A percentile compares a stretch with the other conserved stretches of the same genome.
Conservation (phyloP, 2,329 filamentous ascomycete genomes). For the Penicillium concentricum region DNA sequence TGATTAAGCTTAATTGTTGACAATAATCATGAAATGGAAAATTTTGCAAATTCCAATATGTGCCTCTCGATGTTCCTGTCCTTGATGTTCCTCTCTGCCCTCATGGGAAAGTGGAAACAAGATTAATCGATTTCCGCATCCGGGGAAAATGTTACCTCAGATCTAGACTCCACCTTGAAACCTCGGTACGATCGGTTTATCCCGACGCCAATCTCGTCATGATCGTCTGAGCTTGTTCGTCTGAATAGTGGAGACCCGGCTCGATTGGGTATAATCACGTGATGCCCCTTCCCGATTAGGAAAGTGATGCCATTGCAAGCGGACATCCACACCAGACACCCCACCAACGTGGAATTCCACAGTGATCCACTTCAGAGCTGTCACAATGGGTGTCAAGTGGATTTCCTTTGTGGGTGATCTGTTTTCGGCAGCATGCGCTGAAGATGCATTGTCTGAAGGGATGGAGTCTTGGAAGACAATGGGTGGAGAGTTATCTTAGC, state of each 20-base stretch:
- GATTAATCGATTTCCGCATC: constrained; percentile 22
- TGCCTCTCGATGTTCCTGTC: constrained; percentile 15
- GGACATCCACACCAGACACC: constrained; percentile 1
- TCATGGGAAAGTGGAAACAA: constrained; percentile 6
- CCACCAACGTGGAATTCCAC: constrained; percentile 11
- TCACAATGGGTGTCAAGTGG: background rate
- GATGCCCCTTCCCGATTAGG: constrained; percentile 9
- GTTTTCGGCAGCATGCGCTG: background rate
- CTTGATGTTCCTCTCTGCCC: constrained; percentile 14
- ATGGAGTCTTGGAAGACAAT: constrained; percentile 4
- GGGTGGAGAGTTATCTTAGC: background rate
- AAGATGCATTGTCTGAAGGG: background rate
- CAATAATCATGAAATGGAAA: constrained; percentile 5
- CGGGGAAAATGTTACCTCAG: constrained; percentile 21
- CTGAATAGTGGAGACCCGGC: background rate
- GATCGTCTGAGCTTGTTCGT: background rate
- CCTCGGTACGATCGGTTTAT: background rate
- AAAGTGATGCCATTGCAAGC: constrained; percentile 13
- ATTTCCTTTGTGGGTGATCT: background rate
- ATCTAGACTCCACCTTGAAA: constrained; percentile 1
- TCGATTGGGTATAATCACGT: constrained; percentile 7
- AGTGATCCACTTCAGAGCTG: background rate
- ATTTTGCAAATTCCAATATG: constrained; percentile 4
- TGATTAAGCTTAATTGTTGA: constrained; percentile 13
- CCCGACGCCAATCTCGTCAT: background rate